A percentile compares a stretch with the other conserved stretches of the same genome.
phyloP scores from a whole-genome alignment of 2,329 filamentous ascomycete species.

The Talaromyces marneffei region DNA sequence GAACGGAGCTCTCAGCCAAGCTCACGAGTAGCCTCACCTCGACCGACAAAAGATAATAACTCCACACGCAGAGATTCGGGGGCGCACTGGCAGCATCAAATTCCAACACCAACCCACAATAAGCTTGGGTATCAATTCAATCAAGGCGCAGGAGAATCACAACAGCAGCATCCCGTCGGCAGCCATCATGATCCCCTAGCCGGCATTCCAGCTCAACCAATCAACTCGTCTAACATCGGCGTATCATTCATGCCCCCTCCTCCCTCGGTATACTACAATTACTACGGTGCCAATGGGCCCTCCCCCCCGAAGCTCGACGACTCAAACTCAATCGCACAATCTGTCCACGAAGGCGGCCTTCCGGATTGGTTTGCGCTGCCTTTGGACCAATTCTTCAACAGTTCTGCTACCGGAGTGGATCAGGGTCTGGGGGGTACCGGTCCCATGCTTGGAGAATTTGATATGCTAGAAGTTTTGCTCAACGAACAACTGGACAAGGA shows the following conservation, averaged over 20 bases:
- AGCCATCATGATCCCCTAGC: slow-evolving; percentile 36
- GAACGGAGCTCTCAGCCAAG: slow-evolving; percentile 32
- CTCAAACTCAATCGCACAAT: slow-evolving; percentile 18
- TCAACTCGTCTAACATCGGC: slow-evolving; percentile 41
- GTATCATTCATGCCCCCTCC: slow-evolving; percentile 45
- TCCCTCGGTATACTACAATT: slow-evolving; percentile 42
- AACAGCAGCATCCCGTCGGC: slow-evolving; percentile 15
- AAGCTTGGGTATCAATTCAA: slow-evolving; percentile 11
- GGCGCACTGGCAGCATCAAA: slow-evolving; percentile 10
- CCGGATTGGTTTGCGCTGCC: slow-evolving; percentile 59
- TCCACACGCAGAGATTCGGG: slow-evolving; percentile 17
- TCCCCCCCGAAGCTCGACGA: slow-evolving; percentile 20
- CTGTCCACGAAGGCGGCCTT: slow-evolving; percentile 22
- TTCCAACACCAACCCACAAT: slow-evolving; percentile 1
- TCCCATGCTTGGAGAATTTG: slow-evolving; percentile 53
- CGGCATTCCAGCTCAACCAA: slow-evolving; percentile 39
- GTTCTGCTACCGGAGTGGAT: slow-evolving; percentile 39
- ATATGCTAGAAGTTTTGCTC: slow-evolving; percentile 45
- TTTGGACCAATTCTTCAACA: slow-evolving; percentile 54
- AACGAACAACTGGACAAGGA: slow-evolving; percentile 28
- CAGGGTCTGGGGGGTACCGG: slow-evolving; percentile 56
- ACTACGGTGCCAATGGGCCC: slow-evolving; percentile 35
- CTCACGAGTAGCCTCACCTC: slow-evolving; percentile 35
- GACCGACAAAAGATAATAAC: slow-evolving; percentile 23
- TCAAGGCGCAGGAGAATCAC: slow-evolving; percentile 6